A percentile compares a stretch with the other conserved stretches of the same genome.
These are phyloP conservation scores for Seminavis robusta DNA, from an alignment of 108 stramenopile species.

Conservation along the genomic window DNA sequence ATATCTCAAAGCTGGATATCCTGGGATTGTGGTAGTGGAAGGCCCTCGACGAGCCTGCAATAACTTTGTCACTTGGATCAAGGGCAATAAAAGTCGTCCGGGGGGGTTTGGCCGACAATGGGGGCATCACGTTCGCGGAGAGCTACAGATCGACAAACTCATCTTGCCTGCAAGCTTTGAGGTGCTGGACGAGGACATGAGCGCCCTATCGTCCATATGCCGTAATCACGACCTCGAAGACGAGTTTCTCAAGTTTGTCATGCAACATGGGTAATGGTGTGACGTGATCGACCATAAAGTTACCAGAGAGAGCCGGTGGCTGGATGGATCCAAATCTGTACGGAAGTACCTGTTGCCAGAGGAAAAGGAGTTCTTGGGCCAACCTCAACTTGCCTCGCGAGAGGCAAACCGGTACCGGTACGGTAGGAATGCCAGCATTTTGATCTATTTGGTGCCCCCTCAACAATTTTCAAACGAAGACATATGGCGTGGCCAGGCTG, in stretches of 20 bases:
- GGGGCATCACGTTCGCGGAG: conserved; percentile 59
- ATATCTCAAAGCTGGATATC: conserved; percentile 50
- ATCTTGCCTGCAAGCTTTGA: conserved; percentile 21
- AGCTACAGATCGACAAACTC: conserved; percentile 9
- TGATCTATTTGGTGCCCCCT: too few species aligned
- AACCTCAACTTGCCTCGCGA: too few species aligned
- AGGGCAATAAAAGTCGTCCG: conserved; percentile 52
- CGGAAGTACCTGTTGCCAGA: too few species aligned
- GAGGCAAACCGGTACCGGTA: too few species aligned
- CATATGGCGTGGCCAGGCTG: too few species aligned
- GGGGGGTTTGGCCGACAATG: conserved; percentile 63
- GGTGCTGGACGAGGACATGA: conserved; percentile 47
- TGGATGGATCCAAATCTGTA: too few species aligned
- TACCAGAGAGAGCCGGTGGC: too few species aligned
- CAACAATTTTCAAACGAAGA: too few species aligned
- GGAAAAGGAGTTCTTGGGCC: too few species aligned
- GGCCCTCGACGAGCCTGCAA: conserved; percentile 26
- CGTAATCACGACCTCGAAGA: conserved; percentile 33
- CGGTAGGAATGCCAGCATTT: too few species aligned
- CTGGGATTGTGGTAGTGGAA: conserved; percentile 51
- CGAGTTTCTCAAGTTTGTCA: conserved; percentile 50
- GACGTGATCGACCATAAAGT: too few species aligned
- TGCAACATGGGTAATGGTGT: too few species aligned
- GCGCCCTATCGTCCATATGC: conserved; percentile 23
- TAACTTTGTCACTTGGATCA: conserved; percentile 49